Base-by-base conservation (phyloP, 257 asterid genomes). In the Solanum etuberosum region DNA sequence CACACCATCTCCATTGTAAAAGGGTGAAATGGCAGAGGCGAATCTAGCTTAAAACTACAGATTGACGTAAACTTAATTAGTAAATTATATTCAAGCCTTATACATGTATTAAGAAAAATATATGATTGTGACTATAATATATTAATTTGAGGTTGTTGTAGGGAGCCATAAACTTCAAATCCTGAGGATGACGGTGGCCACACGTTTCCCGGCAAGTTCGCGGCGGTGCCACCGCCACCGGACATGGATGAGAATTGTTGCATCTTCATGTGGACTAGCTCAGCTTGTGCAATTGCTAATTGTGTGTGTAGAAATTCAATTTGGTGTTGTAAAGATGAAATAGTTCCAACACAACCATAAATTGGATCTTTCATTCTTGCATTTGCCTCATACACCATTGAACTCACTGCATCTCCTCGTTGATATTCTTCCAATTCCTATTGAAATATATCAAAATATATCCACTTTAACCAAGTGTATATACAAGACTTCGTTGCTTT, bases 341-440 rank as follows among this genome's bases (percentile, higher is more conserved):
- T 93, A 1, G 94, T 93, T 4, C 92, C 94, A 18, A 94, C 97
- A 27, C 95, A 94, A 16, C 97, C 97, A 29, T 94, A 94, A 3
- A 94, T 91, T 0, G 97, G 97, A 89, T 94, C 97, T 9, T 94
- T 87, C 5, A 94, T 90, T 34, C 95, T 88, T 0, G 97, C 97
- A 9, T 92, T 93, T 21, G 97, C 97, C 85, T 94, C 97, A 86
- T 94, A 94, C 6, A 93, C 95, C 94, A 94, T 92, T n/a, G 97
- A 90, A 67, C 93, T 93, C 85, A 93, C 94, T 0, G 97, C 95
- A 27, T 94, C 97, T 18, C 93, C 92, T 20, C 97, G 87, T 74
- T 92, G 92, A 48, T 94, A 89, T 86, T 93, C 94, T 0, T 94
- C 91, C 86, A 94, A 72, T 34, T 94, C 94, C 97, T 93, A 85